Evolutionary conservation across 176 grass and related monocot genomes (phyloP), one percentile per base, ranked within the genome.

Genomic region (Elaeis guineensis): DNA sequence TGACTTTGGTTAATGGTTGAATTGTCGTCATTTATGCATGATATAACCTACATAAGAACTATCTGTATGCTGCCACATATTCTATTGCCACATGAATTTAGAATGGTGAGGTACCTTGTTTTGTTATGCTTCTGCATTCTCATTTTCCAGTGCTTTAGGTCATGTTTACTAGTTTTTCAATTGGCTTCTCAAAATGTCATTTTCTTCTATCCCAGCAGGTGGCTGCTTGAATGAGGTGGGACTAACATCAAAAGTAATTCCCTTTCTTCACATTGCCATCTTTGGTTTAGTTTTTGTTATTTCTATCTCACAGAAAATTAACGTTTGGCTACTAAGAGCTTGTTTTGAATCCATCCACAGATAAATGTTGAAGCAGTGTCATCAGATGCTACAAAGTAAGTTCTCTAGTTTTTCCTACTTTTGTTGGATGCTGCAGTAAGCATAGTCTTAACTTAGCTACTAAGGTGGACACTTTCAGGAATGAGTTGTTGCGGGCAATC

Each of bases 341-440:
- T 66, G 64, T 76, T 22, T 50, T 51, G 65, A 54, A 69, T 54
- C 57, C 48, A 48, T 6, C 76, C 85, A 69, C 78, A 98, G 94
- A 77, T 73, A 83, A 90, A 86, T 81, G 50, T 73, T 65, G 82
- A 75, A 16, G 63, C 67, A 7, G 61, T 83, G 63, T 83, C 84
- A 62, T 83, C 94, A 6, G 85, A 82, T 61, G 78, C 74, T 63
- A 89, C 94, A 77, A 99, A 99, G 93, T 97, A 91, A 80, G 49
- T 16, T 58, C 6, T 55, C 11, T 44, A 12, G 8, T 44, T 44
- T 44, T 44, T 44, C 11, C 35, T 44, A 9, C 35, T 44, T 44
- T 44, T 44, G 9, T 44, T 44, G 9, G 35, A 44, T 44, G 35
- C 35, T 44, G 32, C 2, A 1, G 5, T 28, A 17, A 30, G 25